Conservation (phyloP, 305 asterid genomes). For the Salvia sclarea region DNA sequence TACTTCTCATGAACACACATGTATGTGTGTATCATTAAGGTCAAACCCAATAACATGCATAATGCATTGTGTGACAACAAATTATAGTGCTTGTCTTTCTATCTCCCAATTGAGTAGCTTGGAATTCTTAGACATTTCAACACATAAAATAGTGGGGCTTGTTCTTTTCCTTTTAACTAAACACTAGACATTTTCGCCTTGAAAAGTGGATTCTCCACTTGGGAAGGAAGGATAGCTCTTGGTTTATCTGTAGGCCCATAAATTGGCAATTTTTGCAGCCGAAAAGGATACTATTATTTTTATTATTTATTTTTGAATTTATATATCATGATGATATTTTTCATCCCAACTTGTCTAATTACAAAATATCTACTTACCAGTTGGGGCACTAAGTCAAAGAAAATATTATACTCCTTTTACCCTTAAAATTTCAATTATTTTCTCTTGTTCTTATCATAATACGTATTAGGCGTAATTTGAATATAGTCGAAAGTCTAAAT, state of each 20-base stretch:
- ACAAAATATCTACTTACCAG: background rate
- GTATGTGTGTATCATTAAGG: slow-evolving; percentile 12
- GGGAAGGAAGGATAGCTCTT: slow-evolving; percentile 21
- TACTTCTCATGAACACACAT: background rate
- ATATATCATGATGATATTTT: background rate
- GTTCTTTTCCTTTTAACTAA: slow-evolving; percentile 5
- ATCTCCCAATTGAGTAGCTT: background rate
- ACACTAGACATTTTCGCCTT: slow-evolving; percentile 14
- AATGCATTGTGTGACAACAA: slow-evolving; percentile 19
- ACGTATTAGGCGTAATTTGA: too few relatives aligned
- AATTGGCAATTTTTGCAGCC: slow-evolving; percentile 7
- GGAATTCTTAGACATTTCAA: background rate
- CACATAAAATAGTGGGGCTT: slow-evolving; percentile 13
- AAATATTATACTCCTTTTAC: background rate
- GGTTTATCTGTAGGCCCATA: slow-evolving; percentile 14
- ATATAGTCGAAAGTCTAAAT: background rate
- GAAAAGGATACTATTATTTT: background rate
- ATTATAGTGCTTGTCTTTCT: slow-evolving; percentile 12
- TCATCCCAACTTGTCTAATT: slow-evolving; percentile 1
- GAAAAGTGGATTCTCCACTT: slow-evolving; percentile 42
- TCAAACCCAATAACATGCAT: slow-evolving; percentile 29
- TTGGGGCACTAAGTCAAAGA: background rate
- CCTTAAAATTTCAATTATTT: background rate
- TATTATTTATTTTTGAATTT: background rate
- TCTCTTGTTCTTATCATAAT: background rate